Evolutionary conservation across 768 basidiomycete genomes (phyloP).

Genomic region (Pulveroboletus sp.): DNA sequence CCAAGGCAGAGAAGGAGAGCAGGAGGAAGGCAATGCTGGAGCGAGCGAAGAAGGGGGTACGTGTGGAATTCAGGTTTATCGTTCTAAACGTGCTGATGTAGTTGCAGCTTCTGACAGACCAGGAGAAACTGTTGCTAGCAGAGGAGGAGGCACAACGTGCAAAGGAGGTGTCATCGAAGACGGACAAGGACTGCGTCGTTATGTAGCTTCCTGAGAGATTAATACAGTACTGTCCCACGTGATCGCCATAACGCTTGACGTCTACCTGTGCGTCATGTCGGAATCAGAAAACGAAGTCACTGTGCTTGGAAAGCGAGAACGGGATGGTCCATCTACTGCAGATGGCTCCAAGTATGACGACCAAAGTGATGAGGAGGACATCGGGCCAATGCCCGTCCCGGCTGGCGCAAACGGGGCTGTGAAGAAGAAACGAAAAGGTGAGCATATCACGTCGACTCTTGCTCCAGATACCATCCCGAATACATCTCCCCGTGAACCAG

Average conservation of each 20-base stretch:
- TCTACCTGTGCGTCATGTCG: conserved; percentile 40
- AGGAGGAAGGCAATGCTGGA: conserved; percentile 64
- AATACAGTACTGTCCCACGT: conserved; percentile 9
- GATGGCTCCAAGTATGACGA: conserved; percentile 31
- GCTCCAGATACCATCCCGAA: neutral
- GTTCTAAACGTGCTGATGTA: neutral
- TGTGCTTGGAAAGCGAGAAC: conserved; percentile 62
- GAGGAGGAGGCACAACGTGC: conserved; percentile 45
- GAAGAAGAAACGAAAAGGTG: conserved; percentile 86
- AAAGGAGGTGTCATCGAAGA: conserved; percentile 24
- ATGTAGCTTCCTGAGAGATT: no score
- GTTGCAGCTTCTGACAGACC: conserved; percentile 53
- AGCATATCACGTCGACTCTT: conserved; percentile 20
- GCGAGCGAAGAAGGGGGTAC: conserved; percentile 71
- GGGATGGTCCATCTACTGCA: conserved; percentile 11
- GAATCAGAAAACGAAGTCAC: conserved; percentile 47
- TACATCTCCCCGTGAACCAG: conserved; percentile 40
- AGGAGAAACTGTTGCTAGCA: conserved; percentile 59
- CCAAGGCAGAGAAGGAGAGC: conserved; percentile 71
- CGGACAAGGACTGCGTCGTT: conserved; percentile 49
- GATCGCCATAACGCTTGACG: no score
- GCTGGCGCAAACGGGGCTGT: conserved; percentile 33
- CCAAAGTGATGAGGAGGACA: conserved; percentile 71
- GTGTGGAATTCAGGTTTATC: conserved; percentile 20
- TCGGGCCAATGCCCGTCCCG: conserved; percentile 84